Evolutionary conservation across 73 alveolate genomes (phyloP).

Genomic region (Paramecium bursaria): DNA sequence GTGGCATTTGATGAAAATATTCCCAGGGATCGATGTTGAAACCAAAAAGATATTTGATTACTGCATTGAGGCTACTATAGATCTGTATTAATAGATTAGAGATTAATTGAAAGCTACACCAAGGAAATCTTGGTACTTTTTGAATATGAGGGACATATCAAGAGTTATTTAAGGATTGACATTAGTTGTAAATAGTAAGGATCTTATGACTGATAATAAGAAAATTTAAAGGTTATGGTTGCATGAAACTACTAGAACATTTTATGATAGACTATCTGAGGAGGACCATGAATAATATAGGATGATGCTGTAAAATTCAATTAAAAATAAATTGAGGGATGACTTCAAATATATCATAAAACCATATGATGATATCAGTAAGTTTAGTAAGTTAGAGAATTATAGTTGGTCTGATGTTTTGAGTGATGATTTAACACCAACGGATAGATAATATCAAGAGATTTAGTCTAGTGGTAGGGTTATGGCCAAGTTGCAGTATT

Average conservation of each 20-base stretch:
- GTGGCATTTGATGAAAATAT: constrained; percentile 83
- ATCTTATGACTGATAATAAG: constrained; percentile 23
- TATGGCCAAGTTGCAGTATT: constrained; percentile 58
- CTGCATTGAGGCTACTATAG: constrained; percentile 83
- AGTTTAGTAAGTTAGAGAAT: constrained; percentile 73
- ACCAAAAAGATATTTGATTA: constrained; percentile 67
- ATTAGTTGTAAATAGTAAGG: constrained; percentile 63
- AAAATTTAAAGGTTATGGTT: constrained; percentile 90
- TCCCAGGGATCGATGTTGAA: constrained; percentile 16
- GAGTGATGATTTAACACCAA: constrained; percentile 37
- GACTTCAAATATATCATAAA: constrained; percentile 82
- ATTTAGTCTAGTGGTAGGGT: constrained; percentile 45
- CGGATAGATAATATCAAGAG: constrained; percentile 59
- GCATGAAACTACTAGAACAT: constrained; percentile 94
- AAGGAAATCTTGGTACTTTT: constrained; percentile 84
- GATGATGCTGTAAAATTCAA: constrained; percentile 28
- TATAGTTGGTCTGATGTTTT: constrained; percentile 66
- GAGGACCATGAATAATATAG: constrained; percentile 70
- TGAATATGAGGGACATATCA: constrained; percentile 89
- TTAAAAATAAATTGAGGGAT: constrained; percentile 68
- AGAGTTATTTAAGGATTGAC: constrained; percentile 94
- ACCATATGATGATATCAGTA: constrained; percentile 74
- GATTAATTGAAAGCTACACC: constrained; percentile 95
- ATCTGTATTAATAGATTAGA: constrained; percentile 84
- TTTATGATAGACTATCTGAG: constrained; percentile 83